These are phyloP conservation scores for Lentinula sp. DNA, from an alignment of 768 basidiomycete species.

Conservation along the genomic window DNA sequence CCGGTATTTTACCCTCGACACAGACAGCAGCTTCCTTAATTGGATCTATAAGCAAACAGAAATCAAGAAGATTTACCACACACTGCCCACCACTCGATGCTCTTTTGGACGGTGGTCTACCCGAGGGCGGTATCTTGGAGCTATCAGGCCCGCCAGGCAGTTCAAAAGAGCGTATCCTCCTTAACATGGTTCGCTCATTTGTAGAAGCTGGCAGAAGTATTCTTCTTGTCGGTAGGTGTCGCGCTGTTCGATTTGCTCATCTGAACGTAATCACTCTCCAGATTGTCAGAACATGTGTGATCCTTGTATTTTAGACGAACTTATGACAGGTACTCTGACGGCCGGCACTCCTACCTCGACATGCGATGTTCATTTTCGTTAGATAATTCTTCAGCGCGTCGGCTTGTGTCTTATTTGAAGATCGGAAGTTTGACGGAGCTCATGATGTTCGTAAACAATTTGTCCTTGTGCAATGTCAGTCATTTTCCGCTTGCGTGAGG, in stretches of 20 bases:
- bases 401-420: slow-evolving; percentile 31
- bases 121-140: slow-evolving; percentile 59
- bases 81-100: slow-evolving; percentile 46
- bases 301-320: slow-evolving; percentile 21
- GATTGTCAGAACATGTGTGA: slow-evolving; percentile 42
- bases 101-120: slow-evolving; percentile 58
- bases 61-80: slow-evolving; percentile 27
- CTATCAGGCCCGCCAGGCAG: slow-evolving; percentile 73
- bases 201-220: slow-evolving; percentile 43
- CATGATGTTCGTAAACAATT: slow-evolving; percentile 50
- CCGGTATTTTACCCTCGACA: slow-evolving; percentile 28
- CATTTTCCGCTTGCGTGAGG: not conserved
- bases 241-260: not conserved
- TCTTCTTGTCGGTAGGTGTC: slow-evolving; percentile 55
- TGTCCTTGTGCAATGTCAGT: slow-evolving; percentile 43
- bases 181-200: slow-evolving; percentile 43
- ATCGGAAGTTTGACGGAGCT: slow-evolving; percentile 48
- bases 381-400: slow-evolving; percentile 4
- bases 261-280: slow-evolving; percentile 16
- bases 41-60: slow-evolving; percentile 17
- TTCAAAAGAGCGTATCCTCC: slow-evolving; percentile 52
- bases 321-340: slow-evolving; percentile 17
- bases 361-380: not conserved
- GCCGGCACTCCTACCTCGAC: not conserved
- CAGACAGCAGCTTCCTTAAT: slow-evolving; percentile 50